Base-by-base conservation (phyloP, 768 basidiomycete species). In the Pholiota conissans region DNA sequence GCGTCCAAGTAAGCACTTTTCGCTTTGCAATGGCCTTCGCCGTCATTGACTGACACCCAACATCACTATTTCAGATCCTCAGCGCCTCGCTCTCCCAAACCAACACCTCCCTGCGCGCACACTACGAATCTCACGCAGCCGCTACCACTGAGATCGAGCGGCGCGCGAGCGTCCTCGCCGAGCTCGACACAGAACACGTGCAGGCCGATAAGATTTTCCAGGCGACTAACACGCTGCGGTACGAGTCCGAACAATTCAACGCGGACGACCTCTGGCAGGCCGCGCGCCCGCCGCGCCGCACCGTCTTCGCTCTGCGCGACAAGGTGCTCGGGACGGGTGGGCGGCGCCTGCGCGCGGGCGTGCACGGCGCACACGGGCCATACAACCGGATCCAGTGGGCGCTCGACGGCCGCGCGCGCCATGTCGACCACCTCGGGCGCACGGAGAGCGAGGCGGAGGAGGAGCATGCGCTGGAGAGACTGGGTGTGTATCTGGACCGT, bases 181-280 rank as follows among this genome's bases (percentile, higher is more conserved):
- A 75, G 24, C 76, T 87, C 55, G 85, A 86, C 63, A 69, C 69
- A 14, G 79, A 81, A 55, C 76, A 75, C 53, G 71, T 73, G 4
- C 75, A 77, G 20, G 80, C 83, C 4, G 81, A 85, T 63, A 77
- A 78, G 61, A 78, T 80, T 61, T 75, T 77, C 29, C 85, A 86
- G 66, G 83, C 85, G 42, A 83, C 84, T 18, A 81, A 83, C 69
- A 85, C 85, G 4, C 81, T 91, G 20, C 76, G 80, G 50, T 92
- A 92, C 68, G 89, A 90, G 67, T 79, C 84, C 6, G 84, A 83
- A 48, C 89, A 90, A 65, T 85, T 91, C 69, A 76, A 75, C 55
- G 77, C 87, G 13, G 76, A 78, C 24, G 84, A 86, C 28, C 78
- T 91, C 37, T 90, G 88, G 88, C 80, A 82, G 54, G 80, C 80